These are phyloP conservation scores for Geosiphon pyriformis DNA, from an alignment of 192 early-diverging fungal genomes.

Conservation along the genomic window DNA sequence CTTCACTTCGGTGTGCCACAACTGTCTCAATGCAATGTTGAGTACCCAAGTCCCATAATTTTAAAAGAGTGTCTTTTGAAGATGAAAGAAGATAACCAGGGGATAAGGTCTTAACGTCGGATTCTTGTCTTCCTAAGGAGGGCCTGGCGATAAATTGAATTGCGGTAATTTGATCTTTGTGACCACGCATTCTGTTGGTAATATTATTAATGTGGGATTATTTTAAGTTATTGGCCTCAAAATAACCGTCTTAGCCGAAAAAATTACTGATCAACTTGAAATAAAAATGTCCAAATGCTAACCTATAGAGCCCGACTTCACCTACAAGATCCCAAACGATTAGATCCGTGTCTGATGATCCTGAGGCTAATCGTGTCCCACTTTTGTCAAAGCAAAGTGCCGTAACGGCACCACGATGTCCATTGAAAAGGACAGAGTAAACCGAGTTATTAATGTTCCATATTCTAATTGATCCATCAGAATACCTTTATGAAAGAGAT, in stretches of 20 bases:
- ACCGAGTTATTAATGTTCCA: constrained; percentile 61
- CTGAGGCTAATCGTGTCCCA: constrained; percentile 83
- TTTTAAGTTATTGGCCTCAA: not conserved
- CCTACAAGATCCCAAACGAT: constrained; percentile 94
- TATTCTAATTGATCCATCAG: constrained; percentile 88
- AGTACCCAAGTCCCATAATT: constrained; percentile 93
- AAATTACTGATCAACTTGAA: too few relatives aligned
- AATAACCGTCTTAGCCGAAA: too few relatives aligned
- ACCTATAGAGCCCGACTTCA: constrained; percentile 76
- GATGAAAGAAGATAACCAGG: constrained; percentile 75
- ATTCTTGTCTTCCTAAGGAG: constrained; percentile 13
- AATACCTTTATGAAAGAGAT: constrained; percentile 44
- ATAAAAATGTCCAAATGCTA: too few relatives aligned
- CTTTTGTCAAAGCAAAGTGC: constrained; percentile 74
- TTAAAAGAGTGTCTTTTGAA: constrained; percentile 94
- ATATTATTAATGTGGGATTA: not conserved
- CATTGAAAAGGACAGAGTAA: constrained; percentile 75
- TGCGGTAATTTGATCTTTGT: constrained; percentile 91
- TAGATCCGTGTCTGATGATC: constrained; percentile 88
- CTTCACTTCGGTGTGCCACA: constrained; percentile 87
- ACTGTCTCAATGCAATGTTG: constrained; percentile 94
- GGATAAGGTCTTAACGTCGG: constrained; percentile 42
- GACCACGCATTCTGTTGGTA: constrained; percentile 69
- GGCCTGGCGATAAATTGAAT: constrained; percentile 55
- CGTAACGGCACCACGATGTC: constrained; percentile 83